phyloP scores from a whole-genome alignment of 331 rosid genomes.

The Acacia pycnantha region DNA sequence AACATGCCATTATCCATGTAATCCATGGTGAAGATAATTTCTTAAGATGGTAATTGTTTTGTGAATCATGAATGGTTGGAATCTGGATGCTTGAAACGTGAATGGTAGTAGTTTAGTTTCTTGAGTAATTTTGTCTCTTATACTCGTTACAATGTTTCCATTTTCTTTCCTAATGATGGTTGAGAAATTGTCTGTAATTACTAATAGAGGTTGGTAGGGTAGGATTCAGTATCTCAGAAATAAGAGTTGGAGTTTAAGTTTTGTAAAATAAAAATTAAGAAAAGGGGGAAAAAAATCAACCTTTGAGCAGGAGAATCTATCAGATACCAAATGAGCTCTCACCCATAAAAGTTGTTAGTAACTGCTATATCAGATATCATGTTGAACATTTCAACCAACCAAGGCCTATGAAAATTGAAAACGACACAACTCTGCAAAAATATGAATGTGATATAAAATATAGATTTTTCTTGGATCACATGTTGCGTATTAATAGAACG shows the following conservation, averaged over 20 bases:
- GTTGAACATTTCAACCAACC: not conserved
- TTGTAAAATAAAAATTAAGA: not conserved
- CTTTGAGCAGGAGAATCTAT: not conserved
- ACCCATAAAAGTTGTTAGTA: not conserved
- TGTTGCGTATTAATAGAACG: not conserved
- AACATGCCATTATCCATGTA: conserved; percentile 16
- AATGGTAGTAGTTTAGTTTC: not conserved
- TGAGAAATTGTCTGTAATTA: not conserved
- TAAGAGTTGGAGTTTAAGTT: not conserved
- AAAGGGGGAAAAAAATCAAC: not conserved
- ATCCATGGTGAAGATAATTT: conserved; percentile 32
- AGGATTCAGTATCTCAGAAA: not conserved
- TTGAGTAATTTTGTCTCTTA: not conserved
- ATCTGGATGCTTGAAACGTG: not conserved
- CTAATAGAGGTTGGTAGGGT: not conserved
- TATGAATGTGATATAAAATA: not conserved
- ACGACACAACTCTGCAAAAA: not conserved
- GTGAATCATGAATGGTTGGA: not conserved
- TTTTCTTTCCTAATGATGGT: not conserved
- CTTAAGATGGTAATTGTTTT: conserved; percentile 16
- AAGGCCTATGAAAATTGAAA: not conserved
- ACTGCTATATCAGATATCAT: not conserved
- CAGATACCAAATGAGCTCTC: not conserved
- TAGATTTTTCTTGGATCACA: not conserved
- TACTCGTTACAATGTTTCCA: not conserved